These are phyloP conservation scores for Tulasnella calospora DNA, from an alignment of 768 basidiomycete species.

Conservation along the genomic window DNA sequence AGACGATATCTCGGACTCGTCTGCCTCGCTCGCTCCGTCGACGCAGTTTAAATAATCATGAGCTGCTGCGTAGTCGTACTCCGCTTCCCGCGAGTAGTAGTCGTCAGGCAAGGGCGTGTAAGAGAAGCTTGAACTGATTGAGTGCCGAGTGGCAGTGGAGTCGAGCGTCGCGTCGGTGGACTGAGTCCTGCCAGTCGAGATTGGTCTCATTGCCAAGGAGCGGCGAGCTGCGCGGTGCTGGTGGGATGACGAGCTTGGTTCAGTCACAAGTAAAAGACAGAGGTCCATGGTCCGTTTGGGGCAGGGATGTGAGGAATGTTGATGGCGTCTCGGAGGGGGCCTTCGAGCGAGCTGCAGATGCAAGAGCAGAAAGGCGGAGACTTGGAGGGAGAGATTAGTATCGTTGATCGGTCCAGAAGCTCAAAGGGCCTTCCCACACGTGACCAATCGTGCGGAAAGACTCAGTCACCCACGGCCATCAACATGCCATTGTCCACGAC, in stretches of 20 bases:
- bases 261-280: constrained; percentile 21
- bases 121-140: constrained; percentile 13
- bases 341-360: neutral
- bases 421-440: neutral
- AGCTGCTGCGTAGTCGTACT: constrained; percentile 15
- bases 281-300: constrained; percentile 24
- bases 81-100: constrained; percentile 9
- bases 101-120: constrained; percentile 19
- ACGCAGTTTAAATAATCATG: constrained; percentile 9
- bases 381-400: neutral
- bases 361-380: constrained; percentile 6
- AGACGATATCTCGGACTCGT: constrained; percentile 12
- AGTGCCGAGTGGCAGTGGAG: neutral
- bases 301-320: neutral
- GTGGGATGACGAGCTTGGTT: constrained; percentile 8
- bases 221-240: constrained; percentile 12
- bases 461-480: too few relatives aligned
- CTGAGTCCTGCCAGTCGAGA: constrained; percentile 12
- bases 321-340: constrained; percentile 8
- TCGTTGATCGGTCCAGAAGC: neutral
- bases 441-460: too few relatives aligned
- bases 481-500: too few relatives aligned
- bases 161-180: neutral
- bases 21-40: constrained; percentile 15
- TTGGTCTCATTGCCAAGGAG: constrained; percentile 11